Conservation (phyloP, 371 early-diverging fungal genomes). For the Apophysomyces sp. region DNA sequence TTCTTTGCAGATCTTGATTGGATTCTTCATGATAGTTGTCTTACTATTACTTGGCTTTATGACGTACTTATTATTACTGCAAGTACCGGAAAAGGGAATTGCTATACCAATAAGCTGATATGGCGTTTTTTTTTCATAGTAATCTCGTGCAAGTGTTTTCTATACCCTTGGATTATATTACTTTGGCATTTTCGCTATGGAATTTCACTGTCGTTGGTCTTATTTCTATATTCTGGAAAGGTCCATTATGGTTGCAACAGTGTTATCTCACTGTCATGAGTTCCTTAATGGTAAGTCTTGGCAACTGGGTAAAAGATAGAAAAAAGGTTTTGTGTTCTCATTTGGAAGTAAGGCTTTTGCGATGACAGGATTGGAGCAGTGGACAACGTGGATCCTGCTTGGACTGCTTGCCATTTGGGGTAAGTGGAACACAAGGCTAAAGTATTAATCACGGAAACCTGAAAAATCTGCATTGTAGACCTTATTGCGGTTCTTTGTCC, state of each 20-base stretch:
- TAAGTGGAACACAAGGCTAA: slow-evolving; percentile 22
- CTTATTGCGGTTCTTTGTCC: slow-evolving; percentile 88
- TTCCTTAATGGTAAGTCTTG: slow-evolving; percentile 70
- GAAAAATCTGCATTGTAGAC: slow-evolving; percentile 47
- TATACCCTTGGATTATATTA: slow-evolving; percentile 76
- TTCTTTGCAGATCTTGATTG: slow-evolving; percentile 58
- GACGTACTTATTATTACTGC: slow-evolving; percentile 66
- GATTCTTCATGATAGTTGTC: slow-evolving; percentile 76
- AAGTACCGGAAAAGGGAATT: slow-evolving; percentile 22
- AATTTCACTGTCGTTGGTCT: slow-evolving; percentile 80
- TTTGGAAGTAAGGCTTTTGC: slow-evolving; percentile 58
- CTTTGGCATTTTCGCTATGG: slow-evolving; percentile 75
- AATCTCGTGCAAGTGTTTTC: slow-evolving; percentile 60
- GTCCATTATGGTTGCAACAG: slow-evolving; percentile 78
- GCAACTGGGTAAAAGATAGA: neutral
- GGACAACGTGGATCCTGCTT: slow-evolving; percentile 85
- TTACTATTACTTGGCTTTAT: slow-evolving; percentile 72
- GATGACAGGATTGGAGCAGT: slow-evolving; percentile 68
- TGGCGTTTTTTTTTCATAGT: slow-evolving; percentile 11
- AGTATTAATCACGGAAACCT: neutral
- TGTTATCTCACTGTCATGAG: slow-evolving; percentile 80
- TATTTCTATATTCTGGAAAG: slow-evolving; percentile 80
- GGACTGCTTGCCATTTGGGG: slow-evolving; percentile 84
- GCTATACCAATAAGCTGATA: neutral
- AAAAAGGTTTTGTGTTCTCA: neutral